Evolutionary conservation across 192 early-diverging fungal genomes (phyloP), one percentile per base, ranked within the genome.

Genomic region (Obelidium mucronatum): DNA sequence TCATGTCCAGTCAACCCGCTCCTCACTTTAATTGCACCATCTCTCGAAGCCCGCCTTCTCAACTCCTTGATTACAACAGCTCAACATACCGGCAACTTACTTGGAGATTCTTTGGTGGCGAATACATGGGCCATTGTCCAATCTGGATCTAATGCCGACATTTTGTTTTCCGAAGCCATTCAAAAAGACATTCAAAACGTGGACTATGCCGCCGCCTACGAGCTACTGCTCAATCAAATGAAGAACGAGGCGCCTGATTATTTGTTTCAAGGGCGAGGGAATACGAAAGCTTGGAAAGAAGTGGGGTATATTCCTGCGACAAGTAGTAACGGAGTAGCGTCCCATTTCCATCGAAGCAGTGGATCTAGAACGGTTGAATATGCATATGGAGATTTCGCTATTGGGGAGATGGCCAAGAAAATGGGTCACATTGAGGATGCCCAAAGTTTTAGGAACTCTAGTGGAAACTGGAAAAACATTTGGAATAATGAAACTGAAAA

Each of bases 141-240:
- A 48, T 64, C 37, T 11, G 80, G 80, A 13, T 60, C 24, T 34
- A 82, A 80, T 62, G 80, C 62, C 0, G 80, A 81, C n/a, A 68
- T 73, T 37, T 40, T 78, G 0, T n/a, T 82, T 1, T 53, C 73
- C 4, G 80, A 82, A 35, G 75, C 76, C 17, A 54, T 81, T 22
- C 37, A 71, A 34, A 82, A 82, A 44, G 44, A 62, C 11, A 36
- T 77, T 37, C 34, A 54, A 4, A 62, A 61, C 3, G 58, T 80
- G 31, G 42, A 70, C 37, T 78, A 74, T 53, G 59, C 67, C 0
- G 59, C 39, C n/a, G 80, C 75, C 3, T 78, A 64, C 31, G 42
- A 81, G 33, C 61, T 63, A 8, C n/a, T 78, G 53, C 33, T 59
- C 8, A 77, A 68, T 26, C 58, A 78, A 54, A 73, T 73, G n/a